Evolutionary conservation across 2,329 filamentous ascomycete species (phyloP), one percentile per base, ranked within the genome.

Genomic region (Aspergillus alliaceus): DNA sequence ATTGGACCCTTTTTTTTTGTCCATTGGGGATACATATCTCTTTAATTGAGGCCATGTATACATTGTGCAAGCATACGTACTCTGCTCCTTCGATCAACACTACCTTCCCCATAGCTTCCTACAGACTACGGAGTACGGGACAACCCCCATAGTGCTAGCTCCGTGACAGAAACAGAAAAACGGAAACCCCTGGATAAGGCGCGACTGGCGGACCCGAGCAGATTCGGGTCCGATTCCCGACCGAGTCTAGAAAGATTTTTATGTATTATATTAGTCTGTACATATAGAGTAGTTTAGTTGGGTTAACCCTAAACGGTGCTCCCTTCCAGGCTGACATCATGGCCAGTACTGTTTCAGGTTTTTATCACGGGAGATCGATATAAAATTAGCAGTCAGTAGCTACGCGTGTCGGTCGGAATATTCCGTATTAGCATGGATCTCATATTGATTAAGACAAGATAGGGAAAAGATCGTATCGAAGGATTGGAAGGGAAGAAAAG

Each of bases 181-280:
- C n/a, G n/a, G n/a, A n/a, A n/a, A 8, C 6, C 15, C 5, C 14
- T 44, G 15, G 24, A 27, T 44, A 18, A 12, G 39, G 12, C n/a
- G 11, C 3, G 1, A 18, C 35, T 18, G 11, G n/a, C 25, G 50
- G 50, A 46, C 29, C 51, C 29, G 50, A 34, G n/a, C 18, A 15
- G 6, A n/a, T 53, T 53, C 51, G 51, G 51, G 18, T 42, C 51
- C 51, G 51, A 47, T 53, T 46, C 40, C 39, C 40, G 51, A 53
- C 51, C 51, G 51, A 53, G 40, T 53, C 51, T 24, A 35, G 25
- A 15, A 46, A 6, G 37, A 40, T 9, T 14, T 24, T 40, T 24
- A n/a, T n/a, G n/a, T n/a, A n/a, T n/a, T 40, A 25, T 42, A 44
- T n/a, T 25, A 44, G 9, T 42, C 6, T 25, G 20, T 24, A 42